Evolutionary conservation across 1,284 basidiomycete genomes (phyloP).

Genomic region (Naganishia sp.): DNA sequence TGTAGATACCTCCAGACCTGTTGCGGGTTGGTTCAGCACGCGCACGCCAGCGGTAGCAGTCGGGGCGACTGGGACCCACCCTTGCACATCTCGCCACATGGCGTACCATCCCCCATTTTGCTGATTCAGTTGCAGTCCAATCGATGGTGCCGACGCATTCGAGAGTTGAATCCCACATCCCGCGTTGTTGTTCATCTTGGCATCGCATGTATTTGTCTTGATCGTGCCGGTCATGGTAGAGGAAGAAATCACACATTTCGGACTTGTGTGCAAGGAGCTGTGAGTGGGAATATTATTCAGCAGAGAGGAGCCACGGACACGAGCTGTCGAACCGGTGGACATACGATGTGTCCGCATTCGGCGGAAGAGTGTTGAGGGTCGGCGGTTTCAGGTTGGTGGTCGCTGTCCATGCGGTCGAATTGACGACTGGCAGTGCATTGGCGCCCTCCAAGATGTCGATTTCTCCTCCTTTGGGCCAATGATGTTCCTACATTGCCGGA

Average conservation of each 20-base stretch:
- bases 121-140: conserved; percentile 41
- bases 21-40: not conserved
- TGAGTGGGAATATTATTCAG: not conserved
- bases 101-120: conserved; percentile 79
- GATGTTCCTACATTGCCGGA: conserved; percentile 35
- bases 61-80: conserved; percentile 33
- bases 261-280: conserved; percentile 52
- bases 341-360: conserved; percentile 24
- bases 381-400: conserved; percentile 38
- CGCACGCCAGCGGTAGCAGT: not conserved
- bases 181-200: conserved; percentile 58
- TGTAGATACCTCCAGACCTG: conserved; percentile 45
- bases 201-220: conserved; percentile 38
- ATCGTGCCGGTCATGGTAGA: conserved; percentile 40
- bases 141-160: conserved; percentile 41
- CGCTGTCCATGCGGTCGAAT: conserved; percentile 42
- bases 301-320: not conserved
- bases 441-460: conserved; percentile 85
- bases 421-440: conserved; percentile 55
- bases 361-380: not conserved
- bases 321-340: not conserved
- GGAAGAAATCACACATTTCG: conserved; percentile 60
- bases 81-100: conserved; percentile 52
- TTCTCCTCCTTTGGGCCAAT: conserved; percentile 60
- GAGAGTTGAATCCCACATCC: conserved; percentile 66